These are phyloP conservation scores for Oryza coarctata DNA, from an alignment of 176 grass and related monocot species.

Conservation along the genomic window DNA sequence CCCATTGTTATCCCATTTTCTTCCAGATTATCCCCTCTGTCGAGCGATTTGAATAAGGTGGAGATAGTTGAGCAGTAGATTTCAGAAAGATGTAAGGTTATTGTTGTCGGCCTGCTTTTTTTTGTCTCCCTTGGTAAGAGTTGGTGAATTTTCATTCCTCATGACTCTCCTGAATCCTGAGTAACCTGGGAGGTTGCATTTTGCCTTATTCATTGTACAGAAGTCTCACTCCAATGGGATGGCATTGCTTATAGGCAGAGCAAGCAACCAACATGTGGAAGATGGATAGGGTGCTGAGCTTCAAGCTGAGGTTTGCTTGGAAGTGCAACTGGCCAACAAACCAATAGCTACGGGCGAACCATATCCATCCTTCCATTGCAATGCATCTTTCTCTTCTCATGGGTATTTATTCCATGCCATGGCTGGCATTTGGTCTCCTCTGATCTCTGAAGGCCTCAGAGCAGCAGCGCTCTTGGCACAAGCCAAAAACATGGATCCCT, in stretches of 20 bases:
- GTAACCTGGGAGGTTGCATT: slow-evolving; percentile 27
- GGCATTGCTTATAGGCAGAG: slow-evolving; percentile 44
- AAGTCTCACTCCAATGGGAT: not conserved
- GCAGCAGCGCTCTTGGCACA: not conserved
- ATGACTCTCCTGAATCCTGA: not conserved
- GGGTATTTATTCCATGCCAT: slow-evolving; percentile 38
- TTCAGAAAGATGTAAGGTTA: slow-evolving; percentile 39
- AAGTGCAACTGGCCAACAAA: slow-evolving; percentile 57
- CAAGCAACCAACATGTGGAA: slow-evolving; percentile 34
- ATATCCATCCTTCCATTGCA: slow-evolving; percentile 30
- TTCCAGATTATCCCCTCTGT: not conserved
- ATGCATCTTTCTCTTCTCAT: slow-evolving; percentile 21
- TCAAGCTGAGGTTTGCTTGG: slow-evolving; percentile 46
- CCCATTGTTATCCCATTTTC: not conserved
- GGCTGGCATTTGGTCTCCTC: slow-evolving; percentile 9
- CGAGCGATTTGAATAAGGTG: not conserved
- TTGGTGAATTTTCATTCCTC: slow-evolving; percentile 1
- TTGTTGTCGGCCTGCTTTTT: slow-evolving; percentile 1
- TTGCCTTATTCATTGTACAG: not conserved
- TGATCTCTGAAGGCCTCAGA: not conserved
- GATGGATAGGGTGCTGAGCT: slow-evolving; percentile 36
- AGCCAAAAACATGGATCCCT: not conserved
- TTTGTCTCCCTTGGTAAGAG: not conserved
- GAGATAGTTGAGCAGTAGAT: slow-evolving; percentile 35
- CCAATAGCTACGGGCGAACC: slow-evolving; percentile 55